Percentiles rank a stretch among this genome's conserved stretches.
Conservation (phyloP, 805 yeast species). For the Nakazawaea wyomingensis region DNA sequence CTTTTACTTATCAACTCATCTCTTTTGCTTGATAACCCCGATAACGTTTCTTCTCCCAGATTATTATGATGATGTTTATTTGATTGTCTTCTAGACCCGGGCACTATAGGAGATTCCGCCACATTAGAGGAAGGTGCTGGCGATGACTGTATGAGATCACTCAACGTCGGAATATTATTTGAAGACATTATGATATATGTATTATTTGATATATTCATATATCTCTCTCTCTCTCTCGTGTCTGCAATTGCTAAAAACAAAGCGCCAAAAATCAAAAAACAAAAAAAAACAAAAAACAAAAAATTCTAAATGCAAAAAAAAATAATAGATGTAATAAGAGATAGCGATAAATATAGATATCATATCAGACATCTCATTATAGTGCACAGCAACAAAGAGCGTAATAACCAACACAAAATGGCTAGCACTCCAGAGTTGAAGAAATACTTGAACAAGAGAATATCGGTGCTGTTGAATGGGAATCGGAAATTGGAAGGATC, state of each 20-base stretch:
- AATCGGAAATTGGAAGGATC: slow-evolving; percentile 74
- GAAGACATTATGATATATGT: slow-evolving; percentile 5
- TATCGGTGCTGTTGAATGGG: slow-evolving; percentile 74
- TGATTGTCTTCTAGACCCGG: slow-evolving; percentile 5
- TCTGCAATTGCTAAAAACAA: background rate
- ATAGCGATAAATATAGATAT: background rate
- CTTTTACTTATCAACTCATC: slow-evolving; percentile 4
- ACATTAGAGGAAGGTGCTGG: background rate
- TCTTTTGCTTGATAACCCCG: background rate
- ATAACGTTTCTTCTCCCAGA: slow-evolving; percentile 2
- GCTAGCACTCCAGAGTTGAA: slow-evolving; percentile 31
- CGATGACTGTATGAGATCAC: slow-evolving; percentile 7
- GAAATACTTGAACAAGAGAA: slow-evolving; percentile 73
- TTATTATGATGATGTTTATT: background rate
- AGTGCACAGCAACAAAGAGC: too few relatives aligned
- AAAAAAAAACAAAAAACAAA: background rate
- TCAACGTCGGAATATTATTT: slow-evolving; percentile 4
- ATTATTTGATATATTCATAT: background rate
- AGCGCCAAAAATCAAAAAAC: background rate
- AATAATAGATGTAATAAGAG: background rate
- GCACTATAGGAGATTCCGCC: slow-evolving; percentile 3
- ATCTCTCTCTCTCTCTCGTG: background rate
- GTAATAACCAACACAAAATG: too few relatives aligned
- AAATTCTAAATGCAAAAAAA: background rate
- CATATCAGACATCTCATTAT: background rate